Evolutionary conservation across 1,284 basidiomycete genomes (phyloP).

Genomic region (Stereum hirsutum): DNA sequence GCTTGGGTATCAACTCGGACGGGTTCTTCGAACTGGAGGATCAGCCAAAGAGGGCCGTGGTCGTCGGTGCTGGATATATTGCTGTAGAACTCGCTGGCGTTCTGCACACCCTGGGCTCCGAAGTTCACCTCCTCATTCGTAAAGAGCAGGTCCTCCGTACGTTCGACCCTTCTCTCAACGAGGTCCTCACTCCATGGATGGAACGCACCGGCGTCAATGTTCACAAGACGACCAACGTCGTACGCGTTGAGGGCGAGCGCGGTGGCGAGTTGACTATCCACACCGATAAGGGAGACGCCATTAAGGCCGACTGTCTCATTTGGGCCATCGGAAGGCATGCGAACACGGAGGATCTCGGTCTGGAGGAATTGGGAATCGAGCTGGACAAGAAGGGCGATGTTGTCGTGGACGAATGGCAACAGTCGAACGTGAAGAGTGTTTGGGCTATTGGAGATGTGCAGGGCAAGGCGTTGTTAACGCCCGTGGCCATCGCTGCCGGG

Average conservation of each 20-base stretch:
- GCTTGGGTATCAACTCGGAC: slow-evolving; percentile 87
- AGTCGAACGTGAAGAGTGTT: slow-evolving; percentile 65
- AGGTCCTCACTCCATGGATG: slow-evolving; percentile 92
- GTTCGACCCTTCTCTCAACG: slow-evolving; percentile 86
- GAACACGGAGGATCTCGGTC: slow-evolving; percentile 71
- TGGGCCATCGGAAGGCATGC: slow-evolving; percentile 94
- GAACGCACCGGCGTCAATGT: slow-evolving; percentile 85
- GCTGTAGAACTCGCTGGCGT: slow-evolving; percentile 92
- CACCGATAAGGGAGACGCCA: slow-evolving; percentile 59
- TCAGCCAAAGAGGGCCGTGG: slow-evolving; percentile 89
- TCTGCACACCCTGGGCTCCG: slow-evolving; percentile 78
- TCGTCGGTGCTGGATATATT: slow-evolving; percentile 97
- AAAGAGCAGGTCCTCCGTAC: slow-evolving; percentile 85
- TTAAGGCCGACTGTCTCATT: slow-evolving; percentile 84
- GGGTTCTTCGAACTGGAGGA: slow-evolving; percentile 92
- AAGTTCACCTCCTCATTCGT: slow-evolving; percentile 90
- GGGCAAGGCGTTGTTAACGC: slow-evolving; percentile 89
- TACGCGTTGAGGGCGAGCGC: slow-evolving; percentile 68
- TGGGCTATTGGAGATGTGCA: slow-evolving; percentile 88
- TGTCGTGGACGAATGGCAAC: slow-evolving; percentile 88
- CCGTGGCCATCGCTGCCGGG: slow-evolving; percentile 98
- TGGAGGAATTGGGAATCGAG: slow-evolving; percentile 75
- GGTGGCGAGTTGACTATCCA: slow-evolving; percentile 62
- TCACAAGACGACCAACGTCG: slow-evolving; percentile 74
- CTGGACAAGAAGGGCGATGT: slow-evolving; percentile 75